These are phyloP conservation scores for Monoraphidium neglectum DNA, from an alignment of 139 green algal genomes.

Conservation along the genomic window DNA sequence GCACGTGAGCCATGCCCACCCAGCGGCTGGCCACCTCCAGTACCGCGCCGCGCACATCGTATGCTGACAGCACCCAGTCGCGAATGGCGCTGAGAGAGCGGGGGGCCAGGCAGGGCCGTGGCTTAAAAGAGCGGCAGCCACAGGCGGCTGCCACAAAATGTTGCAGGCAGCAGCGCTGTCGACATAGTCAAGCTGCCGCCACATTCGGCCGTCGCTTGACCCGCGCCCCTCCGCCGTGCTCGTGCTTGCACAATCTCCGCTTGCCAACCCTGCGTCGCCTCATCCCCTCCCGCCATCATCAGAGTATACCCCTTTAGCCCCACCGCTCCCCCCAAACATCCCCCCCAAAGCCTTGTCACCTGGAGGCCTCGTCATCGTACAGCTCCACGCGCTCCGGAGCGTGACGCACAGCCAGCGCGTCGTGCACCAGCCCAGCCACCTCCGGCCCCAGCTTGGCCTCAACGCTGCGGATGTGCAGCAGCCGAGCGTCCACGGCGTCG, in stretches of 20 bases:
- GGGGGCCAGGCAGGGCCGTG: background rate
- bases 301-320: too few relatives aligned
- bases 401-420: conserved; percentile 64
- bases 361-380: conserved; percentile 82
- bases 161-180: too few relatives aligned
- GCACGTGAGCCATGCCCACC: conserved; percentile 64
- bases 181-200: too few relatives aligned
- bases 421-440: conserved; percentile 63
- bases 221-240: too few relatives aligned
- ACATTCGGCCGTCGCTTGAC: too few relatives aligned
- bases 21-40: conserved; percentile 84
- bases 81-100: conserved; percentile 65
- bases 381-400: conserved; percentile 72
- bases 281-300: too few relatives aligned
- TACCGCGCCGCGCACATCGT: conserved; percentile 80
- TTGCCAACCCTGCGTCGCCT: too few relatives aligned
- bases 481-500: conserved; percentile 59
- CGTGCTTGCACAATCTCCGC: too few relatives aligned
- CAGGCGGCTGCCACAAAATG: too few relatives aligned
- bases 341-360: conserved; percentile 30
- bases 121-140: background rate
- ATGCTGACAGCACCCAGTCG: conserved; percentile 83
- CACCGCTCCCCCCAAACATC: too few relatives aligned
- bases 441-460: conserved; percentile 60
- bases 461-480: conserved; percentile 55